A percentile compares a stretch with the other conserved stretches of the same genome.
Evolutionary conservation across 2,329 filamentous ascomycete species (phyloP).

Genomic region (Botryosphaeria dothidea): DNA sequence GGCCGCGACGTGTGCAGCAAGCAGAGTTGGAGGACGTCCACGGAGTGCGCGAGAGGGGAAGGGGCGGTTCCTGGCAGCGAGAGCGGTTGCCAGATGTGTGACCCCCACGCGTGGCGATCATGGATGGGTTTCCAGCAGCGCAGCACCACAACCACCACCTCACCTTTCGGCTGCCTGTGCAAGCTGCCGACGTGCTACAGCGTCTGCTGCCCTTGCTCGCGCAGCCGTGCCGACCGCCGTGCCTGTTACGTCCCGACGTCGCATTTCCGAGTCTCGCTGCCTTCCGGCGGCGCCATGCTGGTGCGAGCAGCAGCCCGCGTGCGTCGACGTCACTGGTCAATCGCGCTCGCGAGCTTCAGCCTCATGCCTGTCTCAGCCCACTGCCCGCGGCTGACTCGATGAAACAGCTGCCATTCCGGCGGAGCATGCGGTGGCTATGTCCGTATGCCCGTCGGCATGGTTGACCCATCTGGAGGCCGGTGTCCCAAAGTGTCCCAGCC

Average conservation of each 20-base stretch:
- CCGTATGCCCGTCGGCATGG: no score
- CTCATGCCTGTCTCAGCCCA: neutral
- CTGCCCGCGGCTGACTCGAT: no score
- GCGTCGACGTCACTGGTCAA: neutral
- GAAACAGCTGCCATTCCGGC: no score
- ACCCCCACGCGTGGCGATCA: slow-evolving; percentile 13
- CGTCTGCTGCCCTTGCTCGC: neutral
- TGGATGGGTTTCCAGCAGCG: neutral
- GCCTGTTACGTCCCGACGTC: neutral
- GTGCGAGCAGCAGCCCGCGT: no score
- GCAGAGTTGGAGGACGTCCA: neutral
- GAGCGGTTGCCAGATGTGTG: neutral
- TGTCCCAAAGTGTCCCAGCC: no score
- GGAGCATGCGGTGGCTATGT: no score
- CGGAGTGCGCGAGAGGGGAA: neutral
- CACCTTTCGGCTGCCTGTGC: neutral
- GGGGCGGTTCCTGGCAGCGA: neutral
- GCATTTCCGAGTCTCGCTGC: neutral
- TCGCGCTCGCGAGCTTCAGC: neutral
- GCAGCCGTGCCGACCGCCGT: slow-evolving; percentile 1
- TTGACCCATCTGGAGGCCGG: no score
- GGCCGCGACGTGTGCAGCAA: neutral
- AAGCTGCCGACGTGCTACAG: neutral
- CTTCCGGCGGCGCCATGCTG: neutral
- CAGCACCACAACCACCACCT: neutral